Evolutionary conservation across 805 yeast genomes (phyloP), one percentile per base, ranked within the genome.

Genomic region (Kuraishia molischiana): DNA sequence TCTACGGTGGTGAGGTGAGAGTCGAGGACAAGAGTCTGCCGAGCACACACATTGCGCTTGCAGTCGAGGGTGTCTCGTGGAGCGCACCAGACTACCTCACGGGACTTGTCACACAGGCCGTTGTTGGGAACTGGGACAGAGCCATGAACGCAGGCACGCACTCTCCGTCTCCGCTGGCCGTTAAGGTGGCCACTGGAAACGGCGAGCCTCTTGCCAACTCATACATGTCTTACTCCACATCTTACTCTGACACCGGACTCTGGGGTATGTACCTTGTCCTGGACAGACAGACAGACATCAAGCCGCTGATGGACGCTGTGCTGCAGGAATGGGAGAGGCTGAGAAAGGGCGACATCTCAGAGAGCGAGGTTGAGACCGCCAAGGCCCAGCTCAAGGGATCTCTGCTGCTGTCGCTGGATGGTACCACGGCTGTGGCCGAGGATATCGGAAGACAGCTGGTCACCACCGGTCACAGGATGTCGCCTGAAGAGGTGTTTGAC

Each of bases 11-110:
- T 41, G 97, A 92, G 59, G 77, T 83, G 41, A 79, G 87, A 50
- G 72, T 87, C 40, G 79, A 80, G 49, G 96, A 92, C 49, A 76
- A 76, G 44, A 66, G 92, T 1, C 62, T 92, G 51, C 95, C 96
- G 24, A 78, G 77, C 5, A 87, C 97, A 1, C 94, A 92, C 61
- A 75, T 89, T 39, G 98, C 96, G 4, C 64, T 92, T 38, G 92
- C 96, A 10, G 80, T 92, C n/a, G 97, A 92, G 66, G 97, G 99
- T 50, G 96, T 89, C 19, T 81, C 95, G 29, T 92, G 99, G 99
- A 81, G 84, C 28, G 85, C 92, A 2, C 86, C 94, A 9, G 97
- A 92, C 58, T 92, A 89, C 63, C 89, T 87, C 67, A 82, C 94
- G 15, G 96, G 95, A 0, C 71, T 94, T 29, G 95, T 90, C 1